phyloP scores from a whole-genome alignment of 106 monocot species.

The Acanthochlamys bracteata region DNA sequence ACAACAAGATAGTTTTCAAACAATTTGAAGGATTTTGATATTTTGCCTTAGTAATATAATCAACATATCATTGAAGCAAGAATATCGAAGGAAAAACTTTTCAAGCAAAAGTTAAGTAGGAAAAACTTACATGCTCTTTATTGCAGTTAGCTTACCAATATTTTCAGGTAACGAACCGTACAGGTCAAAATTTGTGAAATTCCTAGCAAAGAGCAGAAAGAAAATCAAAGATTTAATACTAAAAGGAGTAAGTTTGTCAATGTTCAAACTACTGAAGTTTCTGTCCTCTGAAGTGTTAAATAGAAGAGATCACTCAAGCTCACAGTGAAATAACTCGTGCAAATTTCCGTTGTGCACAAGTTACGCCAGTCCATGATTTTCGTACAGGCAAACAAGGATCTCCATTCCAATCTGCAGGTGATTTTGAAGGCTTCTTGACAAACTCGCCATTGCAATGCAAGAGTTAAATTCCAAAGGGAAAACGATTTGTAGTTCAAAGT shows the following conservation, averaged over 20 bases:
- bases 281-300: too few relatives aligned
- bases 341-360: slow-evolving; percentile 34
- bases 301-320: slow-evolving; percentile 11
- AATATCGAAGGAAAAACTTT: too few relatives aligned
- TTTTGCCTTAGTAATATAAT: too few relatives aligned
- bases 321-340: slow-evolving; percentile 45
- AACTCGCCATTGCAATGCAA: slow-evolving; percentile 46
- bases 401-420: slow-evolving; percentile 58
- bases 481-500: too few relatives aligned
- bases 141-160: slow-evolving; percentile 45
- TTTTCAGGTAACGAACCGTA: slow-evolving; percentile 35
- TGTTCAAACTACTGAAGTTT: too few relatives aligned
- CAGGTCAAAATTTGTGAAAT: slow-evolving; percentile 34
- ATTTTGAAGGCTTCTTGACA: slow-evolving; percentile 40
- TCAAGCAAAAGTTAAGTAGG: not conserved
- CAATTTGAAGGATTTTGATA: too few relatives aligned
- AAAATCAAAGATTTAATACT: not conserved
- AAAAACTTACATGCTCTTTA: slow-evolving; percentile 47
- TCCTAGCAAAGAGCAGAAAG: slow-evolving; percentile 20
- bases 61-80: too few relatives aligned
- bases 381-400: slow-evolving; percentile 55
- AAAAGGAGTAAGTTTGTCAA: too few relatives aligned
- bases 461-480: too few relatives aligned
- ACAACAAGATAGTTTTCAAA: too few relatives aligned
- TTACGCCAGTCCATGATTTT: slow-evolving; percentile 52